Evolutionary conservation across 257 asterid genomes (phyloP), one percentile per base, ranked within the genome.

Genomic region (Mitragyna speciosa): DNA sequence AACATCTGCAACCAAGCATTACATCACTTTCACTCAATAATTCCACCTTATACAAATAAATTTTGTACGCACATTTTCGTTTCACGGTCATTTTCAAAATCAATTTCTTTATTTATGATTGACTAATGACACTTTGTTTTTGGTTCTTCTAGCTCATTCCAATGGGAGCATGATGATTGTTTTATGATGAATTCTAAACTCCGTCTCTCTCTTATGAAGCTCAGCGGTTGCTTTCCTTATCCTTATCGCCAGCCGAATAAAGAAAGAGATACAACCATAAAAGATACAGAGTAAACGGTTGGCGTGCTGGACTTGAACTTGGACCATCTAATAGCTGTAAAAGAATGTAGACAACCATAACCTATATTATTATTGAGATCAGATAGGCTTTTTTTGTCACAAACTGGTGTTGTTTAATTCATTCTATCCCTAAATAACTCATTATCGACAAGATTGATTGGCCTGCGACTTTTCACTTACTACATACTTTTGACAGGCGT

Each of bases 381-480:
- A 71, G 47, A 3, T 51, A 24, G 11, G 49, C 73, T 72, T 36
- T 68, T 67, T 65, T 51, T 36, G 76, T 78, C 76, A 69, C 54
- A 20, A 77, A 49, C 24, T 66, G 68, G 47, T 66, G 51, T 49
- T 52, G n/a, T 51, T 72, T 49, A 49, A 2, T 48, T 26, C 5
- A 12, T 26, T 64, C 1, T 26, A 11, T 12, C 69, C 69, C 7
- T 64, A 26, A 12, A 26, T 30, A 30, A 31, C 12, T 28, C 17
- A 66, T 31, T 30, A 31, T 66, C 45, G 15, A 24, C 45, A 30
- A 66, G 43, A 26, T 51, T 51, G 30, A 73, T 72, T 45, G 39
- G 41, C 76, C 59, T 71, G 76, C 20, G 12, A 56, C 64, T 56
- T 56, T 19, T 11, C 64, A 56, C 1, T 56, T 22, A 19, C 64